Conservation (phyloP, 2,329 filamentous ascomycete species). For the Dactylellina haptotyla region DNA sequence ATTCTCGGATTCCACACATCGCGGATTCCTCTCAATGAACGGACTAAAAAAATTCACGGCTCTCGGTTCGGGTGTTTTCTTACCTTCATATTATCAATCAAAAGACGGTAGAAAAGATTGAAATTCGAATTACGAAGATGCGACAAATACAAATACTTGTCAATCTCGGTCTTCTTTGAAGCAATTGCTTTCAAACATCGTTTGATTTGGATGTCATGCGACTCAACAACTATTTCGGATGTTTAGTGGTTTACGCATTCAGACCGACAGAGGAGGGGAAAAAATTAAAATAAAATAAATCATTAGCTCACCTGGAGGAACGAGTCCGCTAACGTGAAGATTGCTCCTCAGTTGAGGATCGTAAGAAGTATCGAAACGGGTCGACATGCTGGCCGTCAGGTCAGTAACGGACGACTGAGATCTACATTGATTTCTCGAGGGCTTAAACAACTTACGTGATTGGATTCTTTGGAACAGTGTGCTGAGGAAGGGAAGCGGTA, state of each 20-base stretch:
- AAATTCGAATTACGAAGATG: slow-evolving; percentile 78
- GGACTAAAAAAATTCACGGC: background rate
- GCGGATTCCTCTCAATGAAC: slow-evolving; percentile 14
- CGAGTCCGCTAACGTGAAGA: slow-evolving; percentile 67
- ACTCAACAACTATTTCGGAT: slow-evolving; percentile 63
- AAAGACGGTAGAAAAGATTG: slow-evolving; percentile 83
- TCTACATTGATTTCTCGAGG: too few species aligned
- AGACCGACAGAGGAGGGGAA: slow-evolving; percentile 58
- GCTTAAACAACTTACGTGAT: slow-evolving; percentile 41
- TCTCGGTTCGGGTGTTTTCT: slow-evolving; percentile 25
- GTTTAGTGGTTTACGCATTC: slow-evolving; percentile 2
- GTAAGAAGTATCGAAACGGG: slow-evolving; percentile 65
- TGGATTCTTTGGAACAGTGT: slow-evolving; percentile 49
- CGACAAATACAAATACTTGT: slow-evolving; percentile 86
- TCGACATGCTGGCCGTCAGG: slow-evolving; percentile 47
- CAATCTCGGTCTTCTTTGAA: slow-evolving; percentile 74
- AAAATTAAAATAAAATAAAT: too few species aligned
- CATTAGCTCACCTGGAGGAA: slow-evolving; percentile 63
- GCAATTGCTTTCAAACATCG: slow-evolving; percentile 79
- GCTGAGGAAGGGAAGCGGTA: slow-evolving; percentile 46
- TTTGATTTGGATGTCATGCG: slow-evolving; percentile 70
- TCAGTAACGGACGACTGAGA: too few species aligned
- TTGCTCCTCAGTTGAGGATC: slow-evolving; percentile 65
- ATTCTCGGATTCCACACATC: slow-evolving; percentile 27
- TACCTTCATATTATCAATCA: slow-evolving; percentile 76